Conservation (phyloP, 2,329 filamentous ascomycete genomes). For the Beauveria scarabaeidicola region DNA sequence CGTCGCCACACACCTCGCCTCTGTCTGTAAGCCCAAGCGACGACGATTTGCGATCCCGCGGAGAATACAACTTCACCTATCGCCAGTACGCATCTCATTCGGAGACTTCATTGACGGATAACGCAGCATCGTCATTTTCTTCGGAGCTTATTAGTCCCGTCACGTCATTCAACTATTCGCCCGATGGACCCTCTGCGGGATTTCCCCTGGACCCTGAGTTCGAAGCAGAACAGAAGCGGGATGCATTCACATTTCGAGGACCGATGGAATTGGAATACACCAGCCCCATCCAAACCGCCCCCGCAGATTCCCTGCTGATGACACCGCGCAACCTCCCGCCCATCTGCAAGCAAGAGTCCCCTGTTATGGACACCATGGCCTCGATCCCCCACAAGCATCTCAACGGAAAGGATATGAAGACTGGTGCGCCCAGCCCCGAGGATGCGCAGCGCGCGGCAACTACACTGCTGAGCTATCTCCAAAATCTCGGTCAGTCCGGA, state of each 20-base stretch:
- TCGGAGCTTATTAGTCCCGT: slow-evolving; percentile 64
- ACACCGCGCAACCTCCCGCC: slow-evolving; percentile 41
- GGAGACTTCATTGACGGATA: slow-evolving; percentile 24
- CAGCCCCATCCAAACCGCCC: slow-evolving; percentile 29
- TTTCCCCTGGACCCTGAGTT: slow-evolving; percentile 52
- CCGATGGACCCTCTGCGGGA: slow-evolving; percentile 59
- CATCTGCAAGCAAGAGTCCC: background rate
- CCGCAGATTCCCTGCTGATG: slow-evolving; percentile 30
- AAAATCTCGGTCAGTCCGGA: slow-evolving; percentile 55
- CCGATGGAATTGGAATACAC: slow-evolving; percentile 56
- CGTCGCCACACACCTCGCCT: slow-evolving; percentile 56
- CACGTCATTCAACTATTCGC: slow-evolving; percentile 66
- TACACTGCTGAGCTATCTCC: slow-evolving; percentile 73
- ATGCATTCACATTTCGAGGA: slow-evolving; percentile 67
- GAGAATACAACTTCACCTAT: slow-evolving; percentile 27
- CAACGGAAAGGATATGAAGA: background rate
- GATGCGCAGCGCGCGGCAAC: slow-evolving; percentile 77
- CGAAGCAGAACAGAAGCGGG: slow-evolving; percentile 53
- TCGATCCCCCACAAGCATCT: background rate
- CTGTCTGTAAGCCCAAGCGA: slow-evolving; percentile 62
- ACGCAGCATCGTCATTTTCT: slow-evolving; percentile 54
- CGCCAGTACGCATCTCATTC: slow-evolving; percentile 27
- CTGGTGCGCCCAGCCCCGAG: slow-evolving; percentile 62
- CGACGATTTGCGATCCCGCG: slow-evolving; percentile 46
- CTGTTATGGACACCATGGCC: background rate